Evolutionary conservation across 2,329 filamentous ascomycete genomes (phyloP).

Genomic region (Sporothrix euskadiensis): DNA sequence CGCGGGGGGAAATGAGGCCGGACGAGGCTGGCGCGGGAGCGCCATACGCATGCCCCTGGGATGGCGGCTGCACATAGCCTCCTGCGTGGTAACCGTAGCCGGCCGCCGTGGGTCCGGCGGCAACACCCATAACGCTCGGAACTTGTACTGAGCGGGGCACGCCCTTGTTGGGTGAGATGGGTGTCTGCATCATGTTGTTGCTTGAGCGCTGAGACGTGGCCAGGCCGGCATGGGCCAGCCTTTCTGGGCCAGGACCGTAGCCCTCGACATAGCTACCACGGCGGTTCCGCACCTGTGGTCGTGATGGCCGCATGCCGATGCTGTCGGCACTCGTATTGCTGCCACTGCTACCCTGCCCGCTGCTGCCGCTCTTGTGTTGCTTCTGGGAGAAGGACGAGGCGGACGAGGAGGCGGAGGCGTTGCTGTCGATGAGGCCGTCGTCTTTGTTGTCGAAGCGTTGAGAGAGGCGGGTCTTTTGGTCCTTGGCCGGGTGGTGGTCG

Average conservation of each 20-base stretch:
- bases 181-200: slow-evolving; percentile 16
- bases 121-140: background rate
- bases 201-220: slow-evolving; percentile 12
- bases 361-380: slow-evolving; percentile 26
- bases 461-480: slow-evolving; percentile 38
- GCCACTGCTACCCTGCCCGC: slow-evolving; percentile 14
- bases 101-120: background rate
- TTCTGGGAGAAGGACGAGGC: slow-evolving; percentile 22
- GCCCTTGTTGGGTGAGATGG: slow-evolving; percentile 27
- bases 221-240: background rate
- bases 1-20: slow-evolving; percentile 16
- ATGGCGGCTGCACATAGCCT: background rate
- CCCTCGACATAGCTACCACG: slow-evolving; percentile 40
- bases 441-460: slow-evolving; percentile 37
- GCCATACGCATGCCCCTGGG: background rate
- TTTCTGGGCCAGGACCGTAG: slow-evolving; percentile 34
- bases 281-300: slow-evolving; percentile 30
- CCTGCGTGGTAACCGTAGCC: background rate
- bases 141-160: slow-evolving; percentile 7
- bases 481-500: slow-evolving; percentile 33
- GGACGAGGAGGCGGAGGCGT: slow-evolving; percentile 17
- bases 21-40: background rate
- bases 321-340: slow-evolving; percentile 36
- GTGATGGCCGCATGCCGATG: slow-evolving; percentile 30
- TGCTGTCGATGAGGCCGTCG: slow-evolving; percentile 17